Conservation (phyloP, 177 flowering plant genomes). For the Telopea speciosissima region DNA sequence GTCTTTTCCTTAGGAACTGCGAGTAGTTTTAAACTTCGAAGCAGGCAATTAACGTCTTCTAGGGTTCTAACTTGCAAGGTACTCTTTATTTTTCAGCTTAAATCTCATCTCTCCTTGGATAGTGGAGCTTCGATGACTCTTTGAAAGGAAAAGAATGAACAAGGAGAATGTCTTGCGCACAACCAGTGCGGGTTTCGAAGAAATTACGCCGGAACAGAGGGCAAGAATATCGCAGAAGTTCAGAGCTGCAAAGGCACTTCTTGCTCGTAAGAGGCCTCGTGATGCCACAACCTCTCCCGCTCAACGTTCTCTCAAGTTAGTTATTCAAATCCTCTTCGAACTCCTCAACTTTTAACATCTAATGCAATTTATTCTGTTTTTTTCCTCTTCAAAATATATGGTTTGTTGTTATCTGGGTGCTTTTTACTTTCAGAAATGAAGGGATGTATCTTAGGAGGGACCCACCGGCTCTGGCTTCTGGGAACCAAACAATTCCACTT, state of each 20-base stretch:
- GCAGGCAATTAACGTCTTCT: too few relatives aligned
- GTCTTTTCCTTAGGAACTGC: too few relatives aligned
- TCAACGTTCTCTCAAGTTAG: slow-evolving; percentile 22
- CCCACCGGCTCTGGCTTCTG: slow-evolving; percentile 5
- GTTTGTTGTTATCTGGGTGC: neutral
- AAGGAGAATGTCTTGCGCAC: slow-evolving; percentile 17
- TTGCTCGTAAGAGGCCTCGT: slow-evolving; percentile 56
- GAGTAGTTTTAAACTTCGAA: too few relatives aligned
- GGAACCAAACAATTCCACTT: slow-evolving; percentile 39
- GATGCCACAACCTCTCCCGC: neutral
- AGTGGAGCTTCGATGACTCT: neutral
- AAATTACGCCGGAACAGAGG: slow-evolving; percentile 43
- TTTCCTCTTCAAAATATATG: neutral
- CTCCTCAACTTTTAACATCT: neutral
- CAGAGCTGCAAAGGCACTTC: slow-evolving; percentile 71
- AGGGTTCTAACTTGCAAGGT: too few relatives aligned
- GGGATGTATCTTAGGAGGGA: slow-evolving; percentile 1
- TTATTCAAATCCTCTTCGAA: neutral
- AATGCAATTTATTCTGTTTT: neutral
- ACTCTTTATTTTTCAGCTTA: too few relatives aligned
- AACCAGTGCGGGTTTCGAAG: neutral
- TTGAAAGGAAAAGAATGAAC: slow-evolving; percentile 11
- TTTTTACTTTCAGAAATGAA: slow-evolving; percentile 17
- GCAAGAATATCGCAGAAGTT: slow-evolving; percentile 62
- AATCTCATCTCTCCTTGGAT: neutral